These are phyloP conservation scores for Cercospora canescens DNA, from an alignment of 2,329 filamentous ascomycete genomes.

Conservation along the genomic window DNA sequence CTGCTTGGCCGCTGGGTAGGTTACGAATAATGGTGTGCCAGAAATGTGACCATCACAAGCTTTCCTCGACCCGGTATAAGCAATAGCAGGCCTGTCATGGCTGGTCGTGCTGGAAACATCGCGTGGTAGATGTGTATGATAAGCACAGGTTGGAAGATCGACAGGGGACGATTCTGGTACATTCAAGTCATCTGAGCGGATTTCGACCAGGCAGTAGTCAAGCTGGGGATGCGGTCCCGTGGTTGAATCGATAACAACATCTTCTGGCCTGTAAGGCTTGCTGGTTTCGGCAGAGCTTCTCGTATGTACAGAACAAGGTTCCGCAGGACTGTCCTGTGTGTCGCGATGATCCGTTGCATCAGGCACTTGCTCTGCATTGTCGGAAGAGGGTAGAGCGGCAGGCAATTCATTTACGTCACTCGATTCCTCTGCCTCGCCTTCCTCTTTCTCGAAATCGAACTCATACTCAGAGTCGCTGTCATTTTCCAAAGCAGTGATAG, in stretches of 20 bases:
- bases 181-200: neutral
- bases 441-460: constrained; percentile 5
- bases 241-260: constrained; percentile 4
- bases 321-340: neutral
- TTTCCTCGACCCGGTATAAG: constrained; percentile 7
- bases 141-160: neutral
- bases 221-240: neutral
- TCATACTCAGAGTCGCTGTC: neutral
- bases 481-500: neutral
- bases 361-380: no score
- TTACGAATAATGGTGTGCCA: constrained; percentile 4
- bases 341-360: no score
- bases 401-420: neutral
- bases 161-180: neutral
- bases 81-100: neutral
- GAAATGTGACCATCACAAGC: neutral
- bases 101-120: neutral
- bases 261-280: neutral
- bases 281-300: neutral
- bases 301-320: neutral
- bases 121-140: neutral
- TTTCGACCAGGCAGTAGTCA: constrained; percentile 10
- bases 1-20: neutral
- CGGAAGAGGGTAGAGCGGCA: no score
- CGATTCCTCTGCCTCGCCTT: neutral